phyloP scores from a whole-genome alignment of 1,284 basidiomycete genomes.

The Neolentinus lepideus region DNA sequence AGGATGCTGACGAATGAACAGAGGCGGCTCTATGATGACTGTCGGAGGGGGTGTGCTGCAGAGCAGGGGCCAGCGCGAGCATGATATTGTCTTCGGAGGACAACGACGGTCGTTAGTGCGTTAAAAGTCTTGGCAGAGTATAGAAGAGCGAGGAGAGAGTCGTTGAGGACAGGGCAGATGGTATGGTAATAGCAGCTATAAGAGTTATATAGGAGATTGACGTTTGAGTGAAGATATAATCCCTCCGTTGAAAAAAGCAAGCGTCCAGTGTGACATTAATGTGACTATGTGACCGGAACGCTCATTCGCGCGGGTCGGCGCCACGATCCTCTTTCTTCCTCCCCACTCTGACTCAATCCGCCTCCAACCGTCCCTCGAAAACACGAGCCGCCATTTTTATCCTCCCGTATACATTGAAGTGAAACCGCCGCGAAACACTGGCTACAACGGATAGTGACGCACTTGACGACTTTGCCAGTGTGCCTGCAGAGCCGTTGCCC shows the following conservation, averaged over 20 bases:
- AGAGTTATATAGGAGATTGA: not conserved
- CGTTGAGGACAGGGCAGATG: not conserved
- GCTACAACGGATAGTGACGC: not conserved
- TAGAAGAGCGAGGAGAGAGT: not conserved
- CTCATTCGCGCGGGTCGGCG: not conserved
- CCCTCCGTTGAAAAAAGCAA: not conserved
- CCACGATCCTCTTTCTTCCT: not conserved
- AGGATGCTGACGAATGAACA: constrained; percentile 6
- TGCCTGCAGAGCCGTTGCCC: not conserved
- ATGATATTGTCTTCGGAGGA: constrained; percentile 1
- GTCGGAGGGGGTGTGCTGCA: constrained; percentile 1
- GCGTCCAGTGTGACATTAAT: not conserved
- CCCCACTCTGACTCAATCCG: not conserved
- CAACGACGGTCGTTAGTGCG: not conserved
- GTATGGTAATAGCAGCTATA: not conserved
- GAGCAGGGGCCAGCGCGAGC: constrained; percentile 3
- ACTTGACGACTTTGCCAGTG: not conserved
- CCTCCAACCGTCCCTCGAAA: not conserved
- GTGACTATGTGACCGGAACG: constrained; percentile 1
- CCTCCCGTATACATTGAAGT: not conserved
- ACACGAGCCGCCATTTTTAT: not conserved
- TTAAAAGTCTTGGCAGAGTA: not conserved
- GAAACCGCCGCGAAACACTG: not conserved
- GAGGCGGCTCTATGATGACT: constrained; percentile 1
- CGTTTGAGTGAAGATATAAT: not conserved